Conservation (phyloP, 1,284 basidiomycete genomes). For the Pulveroboletus sp. region DNA sequence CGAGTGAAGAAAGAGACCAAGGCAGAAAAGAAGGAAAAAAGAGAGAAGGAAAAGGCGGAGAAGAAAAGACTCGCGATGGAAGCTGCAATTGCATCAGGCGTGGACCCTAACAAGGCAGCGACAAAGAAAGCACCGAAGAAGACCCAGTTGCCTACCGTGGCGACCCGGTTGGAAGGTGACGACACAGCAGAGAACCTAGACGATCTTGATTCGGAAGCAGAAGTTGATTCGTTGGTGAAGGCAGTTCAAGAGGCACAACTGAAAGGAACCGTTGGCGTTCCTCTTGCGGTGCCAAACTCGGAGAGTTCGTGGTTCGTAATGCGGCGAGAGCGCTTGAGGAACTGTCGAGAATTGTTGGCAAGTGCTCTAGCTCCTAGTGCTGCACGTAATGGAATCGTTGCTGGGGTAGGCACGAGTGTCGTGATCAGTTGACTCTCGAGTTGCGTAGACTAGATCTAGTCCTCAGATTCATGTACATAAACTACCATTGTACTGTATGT, state of each 20-base stretch:
- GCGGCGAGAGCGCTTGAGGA: constrained; percentile 68
- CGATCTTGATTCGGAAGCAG: constrained; percentile 78
- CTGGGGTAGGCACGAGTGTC: constrained; percentile 22
- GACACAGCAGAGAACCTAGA: constrained; percentile 74
- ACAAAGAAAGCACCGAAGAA: constrained; percentile 62
- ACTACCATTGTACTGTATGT: no score
- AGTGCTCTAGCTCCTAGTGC: constrained; percentile 47
- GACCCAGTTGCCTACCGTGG: constrained; percentile 45
- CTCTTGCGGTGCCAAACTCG: constrained; percentile 51
- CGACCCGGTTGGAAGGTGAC: constrained; percentile 50
- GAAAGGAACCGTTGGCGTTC: constrained; percentile 49
- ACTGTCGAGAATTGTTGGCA: constrained; percentile 64
- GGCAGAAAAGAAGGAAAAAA: constrained; percentile 78
- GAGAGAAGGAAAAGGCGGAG: constrained; percentile 73
- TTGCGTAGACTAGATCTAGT: no score
- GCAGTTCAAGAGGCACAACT: constrained; percentile 57
- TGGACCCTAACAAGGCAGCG: constrained; percentile 45
- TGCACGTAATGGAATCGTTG: constrained; percentile 29
- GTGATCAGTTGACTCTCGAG: constrained; percentile 26
- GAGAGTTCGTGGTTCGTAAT: constrained; percentile 71
- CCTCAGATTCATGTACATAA: no score
- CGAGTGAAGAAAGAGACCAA: constrained; percentile 84
- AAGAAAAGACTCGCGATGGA: constrained; percentile 71
- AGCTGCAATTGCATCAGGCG: constrained; percentile 61
- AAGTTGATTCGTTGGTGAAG: constrained; percentile 57